These are phyloP conservation scores for Madurella mycetomatis DNA, from an alignment of 2,329 filamentous ascomycete genomes.

Conservation along the genomic window DNA sequence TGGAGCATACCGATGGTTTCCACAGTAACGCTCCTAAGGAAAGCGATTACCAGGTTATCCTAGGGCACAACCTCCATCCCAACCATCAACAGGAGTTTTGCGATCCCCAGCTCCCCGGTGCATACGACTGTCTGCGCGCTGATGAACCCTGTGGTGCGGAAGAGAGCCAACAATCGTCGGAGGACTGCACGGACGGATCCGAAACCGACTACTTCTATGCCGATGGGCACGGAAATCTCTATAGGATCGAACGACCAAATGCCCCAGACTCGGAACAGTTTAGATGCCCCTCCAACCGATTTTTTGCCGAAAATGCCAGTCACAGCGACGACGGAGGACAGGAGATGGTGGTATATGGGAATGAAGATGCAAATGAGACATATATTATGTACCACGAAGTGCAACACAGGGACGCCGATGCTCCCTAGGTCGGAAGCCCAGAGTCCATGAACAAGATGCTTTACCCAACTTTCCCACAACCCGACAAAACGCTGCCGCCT, in stretches of 20 bases:
- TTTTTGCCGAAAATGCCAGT: background rate
- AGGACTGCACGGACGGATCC: slow-evolving; percentile 5
- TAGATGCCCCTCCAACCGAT: background rate
- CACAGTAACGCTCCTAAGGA: background rate
- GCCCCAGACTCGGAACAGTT: background rate
- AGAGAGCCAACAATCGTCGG: background rate
- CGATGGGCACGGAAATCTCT: slow-evolving; percentile 21
- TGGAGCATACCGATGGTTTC: background rate
- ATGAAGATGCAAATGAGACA: slow-evolving; percentile 1
- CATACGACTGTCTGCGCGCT: background rate
- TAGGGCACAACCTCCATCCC: background rate
- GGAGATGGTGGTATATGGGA: background rate
- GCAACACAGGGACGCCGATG: slow-evolving; percentile 2
- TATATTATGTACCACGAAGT: slow-evolving; percentile 22
- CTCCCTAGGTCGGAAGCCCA: background rate
- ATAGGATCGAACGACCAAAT: slow-evolving; percentile 8
- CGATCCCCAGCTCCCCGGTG: background rate
- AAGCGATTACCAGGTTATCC: background rate
- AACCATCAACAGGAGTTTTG: background rate
- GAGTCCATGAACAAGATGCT: background rate
- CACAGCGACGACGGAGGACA: slow-evolving; percentile 1
- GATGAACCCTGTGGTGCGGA: background rate
- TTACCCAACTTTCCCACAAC: background rate
- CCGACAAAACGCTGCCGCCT: no score
- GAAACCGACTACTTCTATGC: slow-evolving; percentile 25